Conservation (phyloP, 2,329 filamentous ascomycete genomes). For the Colletotrichum sp. region DNA sequence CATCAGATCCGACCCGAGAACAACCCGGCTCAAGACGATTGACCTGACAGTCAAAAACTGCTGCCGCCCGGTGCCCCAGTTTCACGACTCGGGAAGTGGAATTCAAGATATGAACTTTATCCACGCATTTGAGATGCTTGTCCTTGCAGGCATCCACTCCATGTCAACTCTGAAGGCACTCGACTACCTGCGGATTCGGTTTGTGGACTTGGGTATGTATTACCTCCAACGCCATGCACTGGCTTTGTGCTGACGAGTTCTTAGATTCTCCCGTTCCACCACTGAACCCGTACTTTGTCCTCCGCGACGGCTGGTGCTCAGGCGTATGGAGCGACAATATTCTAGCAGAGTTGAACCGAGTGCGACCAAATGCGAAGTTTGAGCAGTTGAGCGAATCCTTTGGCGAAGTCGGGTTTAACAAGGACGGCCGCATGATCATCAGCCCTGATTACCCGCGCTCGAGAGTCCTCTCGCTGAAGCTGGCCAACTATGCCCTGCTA, state of each 20-base stretch:
- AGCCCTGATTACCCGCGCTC: slow-evolving; percentile 59
- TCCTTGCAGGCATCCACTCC: slow-evolving; percentile 66
- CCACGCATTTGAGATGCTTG: slow-evolving; percentile 71
- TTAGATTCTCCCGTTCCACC: slow-evolving; percentile 72
- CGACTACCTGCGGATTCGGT: slow-evolving; percentile 72
- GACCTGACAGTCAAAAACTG: slow-evolving; percentile 79
- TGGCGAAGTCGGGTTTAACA: slow-evolving; percentile 62
- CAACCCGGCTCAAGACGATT: slow-evolving; percentile 65
- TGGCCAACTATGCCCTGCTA: slow-evolving; percentile 62
- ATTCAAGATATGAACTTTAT: slow-evolving; percentile 78
- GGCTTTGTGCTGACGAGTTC: slow-evolving; percentile 25
- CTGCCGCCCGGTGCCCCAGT: slow-evolving; percentile 61
- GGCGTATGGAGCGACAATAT: slow-evolving; percentile 78
- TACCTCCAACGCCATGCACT: not conserved
- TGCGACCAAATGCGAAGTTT: slow-evolving; percentile 64
- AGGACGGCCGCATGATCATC: slow-evolving; percentile 63
- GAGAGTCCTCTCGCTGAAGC: slow-evolving; percentile 59
- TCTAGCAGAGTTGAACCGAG: slow-evolving; percentile 61
- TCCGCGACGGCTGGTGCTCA: slow-evolving; percentile 64
- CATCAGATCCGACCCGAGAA: slow-evolving; percentile 51
- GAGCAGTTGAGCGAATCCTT: slow-evolving; percentile 69
- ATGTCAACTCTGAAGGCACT: slow-evolving; percentile 64
- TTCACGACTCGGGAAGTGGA: slow-evolving; percentile 69
- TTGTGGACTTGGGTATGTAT: slow-evolving; percentile 70
- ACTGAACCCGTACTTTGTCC: slow-evolving; percentile 75